Base-by-base conservation (phyloP, 352 stramenopile species). In the Aphanomyces stellatus region DNA sequence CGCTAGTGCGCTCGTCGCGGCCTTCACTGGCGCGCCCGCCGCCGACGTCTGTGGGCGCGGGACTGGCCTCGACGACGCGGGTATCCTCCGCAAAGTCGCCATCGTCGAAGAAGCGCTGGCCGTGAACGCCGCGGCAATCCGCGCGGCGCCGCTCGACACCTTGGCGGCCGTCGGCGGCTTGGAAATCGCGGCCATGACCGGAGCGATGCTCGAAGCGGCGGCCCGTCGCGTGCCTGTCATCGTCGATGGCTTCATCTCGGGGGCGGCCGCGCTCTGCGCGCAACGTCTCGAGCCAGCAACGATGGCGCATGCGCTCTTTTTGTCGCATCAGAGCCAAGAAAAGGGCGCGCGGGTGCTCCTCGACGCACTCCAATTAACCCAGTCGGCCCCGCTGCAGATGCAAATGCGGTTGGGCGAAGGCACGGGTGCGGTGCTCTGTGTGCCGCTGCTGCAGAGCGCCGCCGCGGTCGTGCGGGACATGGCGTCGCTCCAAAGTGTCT, bases 241-340 rank as follows among this genome's bases (percentile, higher is more conserved):
- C 24, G 73, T 88, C 1, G 81, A 90, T 73, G 81, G 81, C 2
- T 88, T 87, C 62, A 90, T 90, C 69, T 79, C 75, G 10, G 78
- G 72, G 1, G 72, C 69, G 25, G 78, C 79, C 19, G 78, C 79
- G 53, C 62, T 90, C 48, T 75, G 79, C 53, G 79, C 81, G 4
- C 70, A 71, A n/a, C 31, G 66, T 11, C 72, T 88, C 19, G 60
- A 77, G 43, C 78, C 80, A 22, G 49, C 1, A 22, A 34, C 34
- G 13, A 62, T 74, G 24, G 65, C 53, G 19, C 65, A 73, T 46
- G 46, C 74, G 4, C 34, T 88, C 5, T 73, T 88, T 48, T 78
- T 88, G 62, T 66, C 81, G 4, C 83, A 72, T 15, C 43, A 75
- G 65, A 85, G 77, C 22, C 71, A 72, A 1, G 81, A 90, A 71